Conservation (phyloP, 2,329 filamentous ascomycete genomes). For the Penicillium verrucosum region DNA sequence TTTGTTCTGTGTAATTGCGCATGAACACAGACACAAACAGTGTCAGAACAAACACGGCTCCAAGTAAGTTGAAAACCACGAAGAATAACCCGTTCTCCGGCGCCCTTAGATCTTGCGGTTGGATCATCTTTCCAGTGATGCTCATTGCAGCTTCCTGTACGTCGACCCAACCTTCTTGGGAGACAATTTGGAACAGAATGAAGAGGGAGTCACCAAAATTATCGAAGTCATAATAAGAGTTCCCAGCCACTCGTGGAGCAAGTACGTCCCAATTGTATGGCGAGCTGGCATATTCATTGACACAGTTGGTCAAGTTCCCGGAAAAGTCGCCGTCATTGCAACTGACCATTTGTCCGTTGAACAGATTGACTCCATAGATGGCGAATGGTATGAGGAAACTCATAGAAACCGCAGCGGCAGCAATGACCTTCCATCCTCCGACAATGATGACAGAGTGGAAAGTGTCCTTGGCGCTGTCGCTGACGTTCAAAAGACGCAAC, state of each 20-base stretch:
- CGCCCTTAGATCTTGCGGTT: constrained; percentile 66
- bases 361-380: constrained; percentile 91
- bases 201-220: constrained; percentile 92
- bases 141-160: constrained; percentile 82
- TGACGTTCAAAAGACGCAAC: constrained; percentile 86
- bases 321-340: constrained; percentile 73
- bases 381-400: constrained; percentile 94
- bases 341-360: constrained; percentile 71
- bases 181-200: constrained; percentile 97
- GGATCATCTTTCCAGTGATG: constrained; percentile 71
- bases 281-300: constrained; percentile 73
- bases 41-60: constrained; percentile 93
- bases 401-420: constrained; percentile 86
- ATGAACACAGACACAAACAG: constrained; percentile 99
- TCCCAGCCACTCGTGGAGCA: constrained; percentile 74
- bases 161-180: constrained; percentile 95
- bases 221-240: constrained; percentile 88
- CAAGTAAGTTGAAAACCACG: constrained; percentile 91
- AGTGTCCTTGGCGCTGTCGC: constrained; percentile 89
- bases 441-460: constrained; percentile 96
- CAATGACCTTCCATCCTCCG: constrained; percentile 90
- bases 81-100: constrained; percentile 93
- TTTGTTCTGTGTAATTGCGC: constrained; percentile 99
- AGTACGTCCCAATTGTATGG: constrained; percentile 84
- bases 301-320: constrained; percentile 63